Percentiles rank a stretch among this genome's conserved stretches.
phyloP scores from a whole-genome alignment of 331 rosid species.

The Erythrophleum ivorense region DNA sequence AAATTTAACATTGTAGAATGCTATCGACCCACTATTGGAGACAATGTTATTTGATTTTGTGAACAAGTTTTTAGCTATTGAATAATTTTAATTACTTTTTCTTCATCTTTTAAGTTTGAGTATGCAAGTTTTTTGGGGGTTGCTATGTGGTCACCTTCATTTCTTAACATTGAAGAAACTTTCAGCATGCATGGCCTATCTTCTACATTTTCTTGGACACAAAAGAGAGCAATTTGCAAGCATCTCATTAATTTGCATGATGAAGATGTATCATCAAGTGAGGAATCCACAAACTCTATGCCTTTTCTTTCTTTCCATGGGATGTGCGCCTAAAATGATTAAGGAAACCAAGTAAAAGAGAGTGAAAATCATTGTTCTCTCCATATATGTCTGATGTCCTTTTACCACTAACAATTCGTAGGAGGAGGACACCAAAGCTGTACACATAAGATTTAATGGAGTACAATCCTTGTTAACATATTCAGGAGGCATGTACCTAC shows the following conservation, averaged over 20 bases:
- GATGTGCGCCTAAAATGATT: background rate
- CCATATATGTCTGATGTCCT: background rate
- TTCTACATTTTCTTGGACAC: background rate
- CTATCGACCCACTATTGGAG: background rate
- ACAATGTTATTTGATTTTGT: background rate
- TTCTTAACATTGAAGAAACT: slow-evolving; percentile 18
- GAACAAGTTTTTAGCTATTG: background rate
- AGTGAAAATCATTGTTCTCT: background rate
- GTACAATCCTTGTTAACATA: background rate
- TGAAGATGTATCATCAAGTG: slow-evolving; percentile 43
- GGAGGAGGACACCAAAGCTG: background rate
- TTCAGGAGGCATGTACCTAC: background rate
- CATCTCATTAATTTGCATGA: slow-evolving; percentile 40
- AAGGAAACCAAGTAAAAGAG: background rate
- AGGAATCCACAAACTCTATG: slow-evolving; percentile 37
- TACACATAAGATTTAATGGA: background rate
- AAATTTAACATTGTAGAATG: too few relatives aligned
- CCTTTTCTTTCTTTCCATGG: slow-evolving; percentile 44
- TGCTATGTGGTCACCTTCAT: slow-evolving; percentile 1
- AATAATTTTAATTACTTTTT: background rate
- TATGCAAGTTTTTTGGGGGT: slow-evolving; percentile 40
- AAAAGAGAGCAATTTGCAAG: slow-evolving; percentile 17
- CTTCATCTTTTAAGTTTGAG: slow-evolving; percentile 24
- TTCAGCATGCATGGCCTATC: background rate
- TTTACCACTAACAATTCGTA: background rate